These are phyloP conservation scores for Elsinoe fawcettii DNA, from an alignment of 2,329 filamentous ascomycete species.

Conservation along the genomic window DNA sequence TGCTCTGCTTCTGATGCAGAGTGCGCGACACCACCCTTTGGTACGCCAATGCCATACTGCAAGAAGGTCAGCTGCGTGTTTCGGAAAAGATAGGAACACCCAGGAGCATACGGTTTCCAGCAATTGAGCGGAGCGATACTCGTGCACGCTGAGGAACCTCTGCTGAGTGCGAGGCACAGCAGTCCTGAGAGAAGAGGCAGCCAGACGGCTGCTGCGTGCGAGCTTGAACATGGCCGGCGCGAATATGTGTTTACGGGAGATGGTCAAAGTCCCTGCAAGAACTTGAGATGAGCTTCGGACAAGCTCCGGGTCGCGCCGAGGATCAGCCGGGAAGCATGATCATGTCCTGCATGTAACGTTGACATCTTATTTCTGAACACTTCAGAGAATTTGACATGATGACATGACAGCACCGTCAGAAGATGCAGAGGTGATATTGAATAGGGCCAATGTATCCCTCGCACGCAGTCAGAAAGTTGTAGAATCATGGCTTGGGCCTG, in stretches of 20 bases:
- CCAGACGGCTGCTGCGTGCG: conserved; percentile 71
- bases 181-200: conserved; percentile 64
- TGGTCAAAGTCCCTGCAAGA: conserved; percentile 12
- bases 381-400: background rate
- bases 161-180: conserved; percentile 59
- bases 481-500: conserved; percentile 48
- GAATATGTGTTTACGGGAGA: conserved; percentile 10
- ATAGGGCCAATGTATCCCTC: conserved; percentile 46
- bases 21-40: conserved; percentile 79
- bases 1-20: conserved; percentile 80
- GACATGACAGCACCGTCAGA: conserved; percentile 6
- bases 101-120: conserved; percentile 54
- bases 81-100: conserved; percentile 17
- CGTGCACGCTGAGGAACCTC: conserved; percentile 91
- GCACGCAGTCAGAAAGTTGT: conserved; percentile 48
- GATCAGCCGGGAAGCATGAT: conserved; percentile 1
- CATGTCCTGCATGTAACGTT: background rate
- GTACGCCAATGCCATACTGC: conserved; percentile 90
- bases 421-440: conserved; percentile 48
- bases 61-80: conserved; percentile 24
- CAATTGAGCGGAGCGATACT: conserved; percentile 92
- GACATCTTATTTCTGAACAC: background rate
- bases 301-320: conserved; percentile 11
- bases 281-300: conserved; percentile 13
- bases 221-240: conserved; percentile 68